Evolutionary conservation across 2,329 filamentous ascomycete species (phyloP).

Genomic region (Lasiodiplodia citricola): DNA sequence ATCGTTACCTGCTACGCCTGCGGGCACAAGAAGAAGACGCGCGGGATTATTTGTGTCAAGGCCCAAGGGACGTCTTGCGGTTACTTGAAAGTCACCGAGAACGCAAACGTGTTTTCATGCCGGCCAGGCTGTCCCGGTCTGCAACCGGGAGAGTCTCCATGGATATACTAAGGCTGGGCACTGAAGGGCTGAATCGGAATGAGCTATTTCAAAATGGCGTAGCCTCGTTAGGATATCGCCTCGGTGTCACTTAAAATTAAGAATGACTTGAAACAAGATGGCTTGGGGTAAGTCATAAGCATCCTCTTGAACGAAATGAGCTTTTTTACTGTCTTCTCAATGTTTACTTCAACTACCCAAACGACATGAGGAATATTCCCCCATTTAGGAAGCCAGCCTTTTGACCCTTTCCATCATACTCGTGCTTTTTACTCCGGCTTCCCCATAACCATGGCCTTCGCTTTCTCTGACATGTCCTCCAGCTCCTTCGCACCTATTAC

Average conservation of each 20-base stretch:
- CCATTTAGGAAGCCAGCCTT: not conserved
- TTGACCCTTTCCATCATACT: not conserved
- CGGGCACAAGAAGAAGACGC: constrained; percentile 18
- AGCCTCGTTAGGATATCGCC: not conserved
- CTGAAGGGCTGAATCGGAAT: not conserved
- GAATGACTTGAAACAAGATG: not conserved
- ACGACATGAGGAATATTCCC: not conserved
- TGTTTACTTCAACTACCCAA: not conserved
- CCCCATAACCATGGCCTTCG: not conserved
- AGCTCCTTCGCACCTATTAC: constrained; percentile 20
- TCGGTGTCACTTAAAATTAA: not conserved
- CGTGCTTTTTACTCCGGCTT: not conserved
- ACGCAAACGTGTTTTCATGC: not conserved
- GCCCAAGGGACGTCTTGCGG: constrained; percentile 1
- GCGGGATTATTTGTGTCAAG: not conserved
- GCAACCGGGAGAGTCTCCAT: not conserved
- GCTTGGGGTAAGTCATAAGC: not conserved
- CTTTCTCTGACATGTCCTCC: constrained; percentile 9
- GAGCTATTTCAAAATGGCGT: not conserved
- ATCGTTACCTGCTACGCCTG: constrained; percentile 7
- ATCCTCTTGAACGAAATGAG: not conserved
- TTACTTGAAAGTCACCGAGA: not conserved
- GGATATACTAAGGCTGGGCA: not conserved
- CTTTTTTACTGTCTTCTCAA: not conserved
- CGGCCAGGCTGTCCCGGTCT: not conserved